Evolutionary conservation across 176 grass and related monocot genomes (phyloP).

Genomic region (Ensete ventricosum): DNA sequence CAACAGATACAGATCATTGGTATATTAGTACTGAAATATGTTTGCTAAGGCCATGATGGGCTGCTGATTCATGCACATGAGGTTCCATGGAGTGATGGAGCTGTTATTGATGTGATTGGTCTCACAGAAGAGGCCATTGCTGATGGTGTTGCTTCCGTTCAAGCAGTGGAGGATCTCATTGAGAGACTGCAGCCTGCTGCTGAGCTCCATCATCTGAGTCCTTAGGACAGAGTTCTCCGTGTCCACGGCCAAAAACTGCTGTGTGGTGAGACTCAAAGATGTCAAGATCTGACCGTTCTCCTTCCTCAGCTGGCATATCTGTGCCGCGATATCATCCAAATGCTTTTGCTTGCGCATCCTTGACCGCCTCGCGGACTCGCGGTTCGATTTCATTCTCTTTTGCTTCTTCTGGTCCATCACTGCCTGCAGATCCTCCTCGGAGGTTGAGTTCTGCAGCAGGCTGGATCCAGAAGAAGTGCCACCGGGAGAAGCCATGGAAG

Average conservation of each 20-base stretch:
- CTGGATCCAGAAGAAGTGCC: slow-evolving; percentile 32
- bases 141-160: slow-evolving; percentile 18
- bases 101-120: not conserved
- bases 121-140: not conserved
- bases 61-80: slow-evolving; percentile 2
- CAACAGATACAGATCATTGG: not conserved
- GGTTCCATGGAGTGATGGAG: not conserved
- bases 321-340: slow-evolving; percentile 59
- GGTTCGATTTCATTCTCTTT: slow-evolving; percentile 84
- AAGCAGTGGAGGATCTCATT: slow-evolving; percentile 64
- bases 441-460: slow-evolving; percentile 26
- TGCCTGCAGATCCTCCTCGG: slow-evolving; percentile 41
- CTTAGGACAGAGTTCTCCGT: slow-evolving; percentile 80
- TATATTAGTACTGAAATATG: not conserved
- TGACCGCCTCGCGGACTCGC: slow-evolving; percentile 80
- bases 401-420: slow-evolving; percentile 61
- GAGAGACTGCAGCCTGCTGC: slow-evolving; percentile 50
- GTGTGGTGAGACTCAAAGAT: slow-evolving; percentile 48
- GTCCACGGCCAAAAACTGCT: slow-evolving; percentile 52
- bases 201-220: slow-evolving; percentile 66
- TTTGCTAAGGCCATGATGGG: not conserved
- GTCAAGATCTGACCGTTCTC: slow-evolving; percentile 63
- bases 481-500: slow-evolving; percentile 70
- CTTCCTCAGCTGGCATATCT: slow-evolving; percentile 45
- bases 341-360: slow-evolving; percentile 87